Percentiles rank a stretch among this genome's conserved stretches.
Evolutionary conservation across 768 basidiomycete species (phyloP).

Genomic region (Pleurotus tuber-regium): DNA sequence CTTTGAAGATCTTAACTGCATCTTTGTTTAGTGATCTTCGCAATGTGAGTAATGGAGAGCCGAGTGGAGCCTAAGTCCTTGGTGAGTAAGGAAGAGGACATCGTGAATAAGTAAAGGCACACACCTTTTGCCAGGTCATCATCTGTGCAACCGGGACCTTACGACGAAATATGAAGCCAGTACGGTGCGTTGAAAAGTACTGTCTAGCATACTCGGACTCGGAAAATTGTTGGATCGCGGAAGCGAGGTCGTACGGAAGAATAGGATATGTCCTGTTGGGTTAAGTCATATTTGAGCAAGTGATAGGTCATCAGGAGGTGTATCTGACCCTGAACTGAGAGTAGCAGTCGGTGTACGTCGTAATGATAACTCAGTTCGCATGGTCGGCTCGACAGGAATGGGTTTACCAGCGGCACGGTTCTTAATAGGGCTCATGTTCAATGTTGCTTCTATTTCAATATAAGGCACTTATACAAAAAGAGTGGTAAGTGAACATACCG

Average conservation of each 20-base stretch:
- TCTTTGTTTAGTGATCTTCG: conserved; percentile 68
- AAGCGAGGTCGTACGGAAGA: conserved; percentile 76
- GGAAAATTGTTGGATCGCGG: conserved; percentile 85
- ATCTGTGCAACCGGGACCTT: conserved; percentile 81
- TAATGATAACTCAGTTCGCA: conserved; percentile 18
- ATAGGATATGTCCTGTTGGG: conserved; percentile 64
- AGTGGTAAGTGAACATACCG: conserved; percentile 40
- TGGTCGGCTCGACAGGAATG: conserved; percentile 50
- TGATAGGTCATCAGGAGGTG: conserved; percentile 8
- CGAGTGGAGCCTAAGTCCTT: conserved; percentile 50
- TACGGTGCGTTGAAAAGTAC: conserved; percentile 90
- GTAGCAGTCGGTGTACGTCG: conserved; percentile 36
- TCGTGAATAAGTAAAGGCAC: conserved; percentile 1
- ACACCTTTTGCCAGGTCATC: conserved; percentile 90
- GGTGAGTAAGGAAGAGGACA: conserved; percentile 1
- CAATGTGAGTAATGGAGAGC: conserved; percentile 71
- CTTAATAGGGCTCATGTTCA: conserved; percentile 75
- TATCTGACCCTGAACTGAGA: conserved; percentile 63
- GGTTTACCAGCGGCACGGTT: conserved; percentile 59
- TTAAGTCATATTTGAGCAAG: conserved; percentile 12
- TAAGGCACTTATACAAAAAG: conserved; percentile 10
- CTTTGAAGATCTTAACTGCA: conserved; percentile 83
- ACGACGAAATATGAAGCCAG: conserved; percentile 82
- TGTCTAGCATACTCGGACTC: conserved; percentile 82
- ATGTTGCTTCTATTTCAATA: conserved; percentile 52